Conservation (phyloP, 768 basidiomycete species). For the Sporobolomyces phaffii region DNA sequence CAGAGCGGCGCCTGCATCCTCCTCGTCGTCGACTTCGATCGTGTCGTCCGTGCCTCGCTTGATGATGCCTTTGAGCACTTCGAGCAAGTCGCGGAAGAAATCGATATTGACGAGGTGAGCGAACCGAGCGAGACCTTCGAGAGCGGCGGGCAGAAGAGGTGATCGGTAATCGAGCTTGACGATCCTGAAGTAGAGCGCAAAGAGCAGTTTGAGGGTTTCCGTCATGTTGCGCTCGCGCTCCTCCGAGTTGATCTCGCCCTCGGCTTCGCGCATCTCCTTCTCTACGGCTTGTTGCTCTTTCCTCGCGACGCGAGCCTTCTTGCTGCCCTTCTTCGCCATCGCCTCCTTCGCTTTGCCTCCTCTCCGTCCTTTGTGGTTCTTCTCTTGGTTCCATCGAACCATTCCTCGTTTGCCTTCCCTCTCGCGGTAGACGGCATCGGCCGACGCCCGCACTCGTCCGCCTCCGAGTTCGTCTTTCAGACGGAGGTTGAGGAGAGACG, state of each 20-base stretch:
- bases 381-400: slow-evolving; percentile 46
- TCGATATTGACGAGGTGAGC: slow-evolving; percentile 96
- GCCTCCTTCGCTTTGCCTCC: slow-evolving; percentile 51
- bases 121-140: slow-evolving; percentile 86
- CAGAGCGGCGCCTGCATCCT: slow-evolving; percentile 5
- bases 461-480: slow-evolving; percentile 73
- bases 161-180: slow-evolving; percentile 72
- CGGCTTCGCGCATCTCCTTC: slow-evolving; percentile 87
- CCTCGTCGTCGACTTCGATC: slow-evolving; percentile 16
- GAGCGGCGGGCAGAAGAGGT: slow-evolving; percentile 69
- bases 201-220: slow-evolving; percentile 93
- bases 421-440: slow-evolving; percentile 53
- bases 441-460: slow-evolving; percentile 64
- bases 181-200: slow-evolving; percentile 93
- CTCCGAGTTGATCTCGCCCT: slow-evolving; percentile 86
- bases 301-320: slow-evolving; percentile 75
- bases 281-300: slow-evolving; percentile 86
- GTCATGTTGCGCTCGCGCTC: slow-evolving; percentile 81
- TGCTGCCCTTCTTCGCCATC: slow-evolving; percentile 65
- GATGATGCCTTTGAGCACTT: slow-evolving; percentile 73
- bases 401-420: slow-evolving; percentile 46
- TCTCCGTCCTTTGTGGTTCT: slow-evolving; percentile 46
- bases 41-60: slow-evolving; percentile 47
- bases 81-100: slow-evolving; percentile 92
- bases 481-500: slow-evolving; percentile 75